phyloP scores from a whole-genome alignment of 352 stramenopile species.

The Globisporangium radiosum region DNA sequence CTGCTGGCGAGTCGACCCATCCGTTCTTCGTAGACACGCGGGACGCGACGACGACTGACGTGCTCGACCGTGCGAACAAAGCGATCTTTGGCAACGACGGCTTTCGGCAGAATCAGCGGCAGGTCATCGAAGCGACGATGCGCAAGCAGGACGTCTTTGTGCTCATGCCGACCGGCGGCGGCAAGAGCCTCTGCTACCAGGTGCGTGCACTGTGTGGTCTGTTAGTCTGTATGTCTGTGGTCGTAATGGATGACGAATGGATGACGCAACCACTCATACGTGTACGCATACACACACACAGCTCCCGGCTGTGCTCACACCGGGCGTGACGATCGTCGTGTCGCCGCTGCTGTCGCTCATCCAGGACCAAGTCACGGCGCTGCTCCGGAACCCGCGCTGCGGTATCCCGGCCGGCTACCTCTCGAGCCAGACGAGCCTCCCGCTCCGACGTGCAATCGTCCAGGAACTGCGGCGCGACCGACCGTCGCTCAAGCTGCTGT shows the following conservation, averaged over 20 bases:
- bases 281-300: neutral
- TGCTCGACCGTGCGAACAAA: constrained; percentile 50
- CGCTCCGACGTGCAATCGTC: constrained; percentile 53
- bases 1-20: neutral
- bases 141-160: constrained; percentile 89
- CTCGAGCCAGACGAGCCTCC: constrained; percentile 68
- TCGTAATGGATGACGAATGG: neutral
- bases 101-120: constrained; percentile 90
- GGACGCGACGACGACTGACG: constrained; percentile 14
- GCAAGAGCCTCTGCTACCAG: constrained; percentile 92
- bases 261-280: neutral
- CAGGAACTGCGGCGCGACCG: constrained; percentile 75
- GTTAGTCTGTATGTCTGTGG: constrained; percentile 5
- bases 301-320: constrained; percentile 53
- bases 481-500: constrained; percentile 84
- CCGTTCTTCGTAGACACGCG: constrained; percentile 2
- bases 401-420: constrained; percentile 68
- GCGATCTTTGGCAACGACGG: constrained; percentile 59
- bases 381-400: constrained; percentile 55
- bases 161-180: constrained; percentile 92
- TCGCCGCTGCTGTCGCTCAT: constrained; percentile 93
- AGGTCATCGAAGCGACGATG: constrained; percentile 91
- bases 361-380: constrained; percentile 87
- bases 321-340: constrained; percentile 90
- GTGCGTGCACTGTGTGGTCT: constrained; percentile 22